Percentiles rank a stretch among this genome's conserved stretches.
These are phyloP conservation scores for Exutisphaerella laricina DNA, from an alignment of 2,329 filamentous ascomycete species.

Conservation along the genomic window DNA sequence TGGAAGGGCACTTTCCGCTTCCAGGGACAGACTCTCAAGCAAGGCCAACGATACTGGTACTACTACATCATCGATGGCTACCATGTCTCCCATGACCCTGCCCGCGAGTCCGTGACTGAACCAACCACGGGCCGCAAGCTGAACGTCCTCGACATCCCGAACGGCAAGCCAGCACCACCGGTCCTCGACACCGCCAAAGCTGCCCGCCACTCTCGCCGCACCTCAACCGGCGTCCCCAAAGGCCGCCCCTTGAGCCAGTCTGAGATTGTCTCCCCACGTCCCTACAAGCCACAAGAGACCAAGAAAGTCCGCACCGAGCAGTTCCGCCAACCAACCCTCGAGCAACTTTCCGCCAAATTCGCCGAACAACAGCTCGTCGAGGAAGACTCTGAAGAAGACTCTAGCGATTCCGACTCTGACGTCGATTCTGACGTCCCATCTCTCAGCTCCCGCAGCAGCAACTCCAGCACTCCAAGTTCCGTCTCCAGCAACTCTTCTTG, in stretches of 20 bases:
- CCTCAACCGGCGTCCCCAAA: slow-evolving; percentile 68
- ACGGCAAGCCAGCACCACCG: slow-evolving; percentile 40
- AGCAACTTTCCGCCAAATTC: slow-evolving; percentile 65
- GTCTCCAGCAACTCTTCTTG: slow-evolving; percentile 49
- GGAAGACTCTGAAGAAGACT: slow-evolving; percentile 61
- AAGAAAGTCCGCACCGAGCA: slow-evolving; percentile 78
- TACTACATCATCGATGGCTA: slow-evolving; percentile 99
- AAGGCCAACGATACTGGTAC: slow-evolving; percentile 97
- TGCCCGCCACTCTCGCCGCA: slow-evolving; percentile 42
- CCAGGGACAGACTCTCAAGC: slow-evolving; percentile 76
- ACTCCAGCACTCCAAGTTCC: slow-evolving; percentile 51
- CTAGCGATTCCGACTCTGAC: slow-evolving; percentile 39
- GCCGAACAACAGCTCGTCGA: slow-evolving; percentile 45
- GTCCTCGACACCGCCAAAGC: slow-evolving; percentile 30
- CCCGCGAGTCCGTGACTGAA: slow-evolving; percentile 81
- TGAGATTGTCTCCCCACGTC: slow-evolving; percentile 86
- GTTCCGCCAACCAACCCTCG: slow-evolving; percentile 69
- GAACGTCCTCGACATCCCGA: slow-evolving; percentile 91
- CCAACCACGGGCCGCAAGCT: slow-evolving; percentile 94
- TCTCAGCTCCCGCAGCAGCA: slow-evolving; percentile 71
- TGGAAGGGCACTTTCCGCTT: slow-evolving; percentile 98
- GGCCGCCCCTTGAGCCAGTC: slow-evolving; percentile 82
- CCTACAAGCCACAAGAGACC: slow-evolving; percentile 79
- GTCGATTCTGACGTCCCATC: slow-evolving; percentile 41
- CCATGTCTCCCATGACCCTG: slow-evolving; percentile 94